Evolutionary conservation across 768 basidiomycete genomes (phyloP).

Genomic region (Russula emetica): DNA sequence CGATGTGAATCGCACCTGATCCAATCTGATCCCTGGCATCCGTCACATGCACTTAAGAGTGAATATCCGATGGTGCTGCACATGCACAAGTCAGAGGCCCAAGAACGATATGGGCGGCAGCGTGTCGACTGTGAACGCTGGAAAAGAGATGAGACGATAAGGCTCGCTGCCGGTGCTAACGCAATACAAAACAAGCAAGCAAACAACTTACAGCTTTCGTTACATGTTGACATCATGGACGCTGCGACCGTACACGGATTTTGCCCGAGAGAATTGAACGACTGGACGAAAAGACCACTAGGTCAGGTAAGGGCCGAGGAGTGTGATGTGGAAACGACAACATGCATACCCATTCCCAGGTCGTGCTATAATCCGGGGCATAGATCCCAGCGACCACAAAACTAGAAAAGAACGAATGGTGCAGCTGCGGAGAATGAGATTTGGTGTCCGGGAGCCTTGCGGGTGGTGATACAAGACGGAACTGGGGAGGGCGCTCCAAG

Average conservation of each 20-base stretch:
- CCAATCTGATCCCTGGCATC: background rate
- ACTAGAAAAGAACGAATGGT: background rate
- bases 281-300: background rate
- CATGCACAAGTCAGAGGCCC: background rate
- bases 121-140: background rate
- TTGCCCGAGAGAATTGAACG: background rate
- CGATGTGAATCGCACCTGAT: background rate
- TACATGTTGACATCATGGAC: background rate
- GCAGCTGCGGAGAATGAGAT: background rate
- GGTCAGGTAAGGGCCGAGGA: background rate
- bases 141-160: background rate
- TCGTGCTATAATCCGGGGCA: background rate
- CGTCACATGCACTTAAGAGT: constrained; percentile 6
- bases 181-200: no score
- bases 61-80: background rate
- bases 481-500: no score
- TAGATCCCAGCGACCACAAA: background rate
- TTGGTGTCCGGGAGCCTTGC: background rate
- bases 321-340: background rate
- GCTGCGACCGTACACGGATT: constrained; percentile 1
- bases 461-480: no score
- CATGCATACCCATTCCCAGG: background rate
- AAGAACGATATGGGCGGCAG: background rate
- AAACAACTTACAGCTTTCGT: background rate
- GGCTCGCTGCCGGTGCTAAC: no score